Percentiles rank a stretch among this genome's conserved stretches.
Evolutionary conservation across 176 grass and related monocot genomes (phyloP).

Genomic region (Aegilops sharonensis): DNA sequence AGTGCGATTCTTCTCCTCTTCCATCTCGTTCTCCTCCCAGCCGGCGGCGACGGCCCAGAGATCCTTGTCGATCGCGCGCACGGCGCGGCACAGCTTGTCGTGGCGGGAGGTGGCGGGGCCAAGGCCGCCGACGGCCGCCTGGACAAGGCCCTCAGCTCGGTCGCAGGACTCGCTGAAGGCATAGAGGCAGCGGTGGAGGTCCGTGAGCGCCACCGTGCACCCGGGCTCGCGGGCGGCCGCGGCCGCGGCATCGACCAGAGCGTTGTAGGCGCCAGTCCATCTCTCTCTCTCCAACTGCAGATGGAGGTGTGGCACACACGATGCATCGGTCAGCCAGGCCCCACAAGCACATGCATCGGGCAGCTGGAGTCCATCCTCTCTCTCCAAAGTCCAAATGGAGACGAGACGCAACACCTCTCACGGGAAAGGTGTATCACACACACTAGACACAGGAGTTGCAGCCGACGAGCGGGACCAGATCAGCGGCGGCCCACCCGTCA

Average conservation of each 20-base stretch:
- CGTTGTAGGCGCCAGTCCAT: not conserved
- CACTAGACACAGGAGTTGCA: too few species aligned
- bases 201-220: not conserved
- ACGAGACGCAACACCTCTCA: too few species aligned
- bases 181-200: not conserved
- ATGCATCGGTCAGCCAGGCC: too few species aligned
- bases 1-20: not conserved
- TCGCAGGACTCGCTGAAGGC: not conserved
- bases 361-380: too few species aligned
- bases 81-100: not conserved
- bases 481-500: too few species aligned
- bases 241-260: not conserved
- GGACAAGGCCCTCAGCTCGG: not conserved
- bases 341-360: too few species aligned
- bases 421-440: too few species aligned
- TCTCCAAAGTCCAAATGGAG: too few species aligned
- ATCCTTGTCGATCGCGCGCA: not conserved
- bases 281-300: not conserved
- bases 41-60: not conserved
- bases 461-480: too few species aligned
- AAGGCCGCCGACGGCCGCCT: too few species aligned
- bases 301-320: too few species aligned
- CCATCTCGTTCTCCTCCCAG: not conserved
- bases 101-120: not conserved
- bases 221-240: not conserved